Conservation (phyloP, 208 protist species). For the Endotrypanum monterogeii region DNA sequence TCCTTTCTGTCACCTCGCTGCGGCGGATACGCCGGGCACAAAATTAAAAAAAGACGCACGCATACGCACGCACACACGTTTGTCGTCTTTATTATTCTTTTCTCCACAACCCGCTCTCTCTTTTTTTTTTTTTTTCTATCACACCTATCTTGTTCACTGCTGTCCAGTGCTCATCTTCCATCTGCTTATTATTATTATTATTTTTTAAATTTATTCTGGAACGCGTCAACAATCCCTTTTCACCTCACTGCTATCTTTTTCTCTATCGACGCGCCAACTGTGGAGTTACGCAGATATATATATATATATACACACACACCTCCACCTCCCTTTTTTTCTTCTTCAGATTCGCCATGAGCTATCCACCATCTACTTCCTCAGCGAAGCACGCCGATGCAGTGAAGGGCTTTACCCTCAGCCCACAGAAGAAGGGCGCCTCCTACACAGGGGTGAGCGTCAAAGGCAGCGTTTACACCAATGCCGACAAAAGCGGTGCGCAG, state of each 20-base stretch:
- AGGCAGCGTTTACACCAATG: neutral
- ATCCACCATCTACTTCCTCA: neutral
- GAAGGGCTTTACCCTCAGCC: neutral
- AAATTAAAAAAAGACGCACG: slow-evolving; percentile 17
- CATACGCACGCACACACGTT: neutral
- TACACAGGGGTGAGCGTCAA: neutral
- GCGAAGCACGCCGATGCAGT: slow-evolving; percentile 23
- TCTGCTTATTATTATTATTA: too few species aligned
- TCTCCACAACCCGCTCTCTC: neutral
- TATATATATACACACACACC: neutral
- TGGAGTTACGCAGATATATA: neutral
- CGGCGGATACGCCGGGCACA: slow-evolving; percentile 15
- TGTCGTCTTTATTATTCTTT: too few species aligned
- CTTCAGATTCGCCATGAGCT: slow-evolving; percentile 18
- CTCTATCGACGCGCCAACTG: neutral
- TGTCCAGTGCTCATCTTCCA: too few species aligned
- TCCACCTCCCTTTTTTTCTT: neutral
- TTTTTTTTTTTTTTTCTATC: neutral
- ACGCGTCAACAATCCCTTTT: neutral
- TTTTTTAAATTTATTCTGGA: too few species aligned
- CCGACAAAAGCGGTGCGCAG: neutral
- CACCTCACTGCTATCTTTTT: neutral
- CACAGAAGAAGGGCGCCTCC: neutral
- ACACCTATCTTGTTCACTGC: too few species aligned
- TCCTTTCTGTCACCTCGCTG: slow-evolving; percentile 15